Evolutionary conservation across 805 yeast species (phyloP), one percentile per base, ranked within the genome.

Genomic region (Wickerhamomyces pijperi): DNA sequence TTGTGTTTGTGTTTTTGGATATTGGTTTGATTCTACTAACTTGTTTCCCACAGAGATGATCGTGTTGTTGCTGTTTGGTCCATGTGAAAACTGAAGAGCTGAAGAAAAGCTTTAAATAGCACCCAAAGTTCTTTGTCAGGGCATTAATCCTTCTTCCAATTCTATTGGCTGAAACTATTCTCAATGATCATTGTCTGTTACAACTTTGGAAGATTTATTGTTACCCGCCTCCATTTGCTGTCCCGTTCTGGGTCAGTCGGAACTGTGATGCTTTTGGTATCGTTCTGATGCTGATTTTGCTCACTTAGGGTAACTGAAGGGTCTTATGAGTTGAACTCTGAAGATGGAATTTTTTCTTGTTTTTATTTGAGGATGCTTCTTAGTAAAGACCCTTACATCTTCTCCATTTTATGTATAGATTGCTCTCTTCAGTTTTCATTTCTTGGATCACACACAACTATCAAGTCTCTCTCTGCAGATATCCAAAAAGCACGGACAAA

Each of bases 51-150:
- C n/a, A n/a, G n/a, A n/a, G n/a, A n/a, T n/a, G n/a, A n/a, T n/a
- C n/a, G n/a, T 21, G 19, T 25, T 13, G 21, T 21, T 15, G 9
- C 23, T 36, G 21, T n/a, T n/a, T n/a, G n/a, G n/a, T n/a, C n/a
- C n/a, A n/a, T n/a, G n/a, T n/a, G n/a, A n/a, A n/a, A n/a, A n/a
- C 35, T 21, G 4, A 34, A 35, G 16, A n/a, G 9, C 9, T 15
- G 8, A 39, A 34, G 17, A 21, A 6, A 7, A 7, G 9, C 23
- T 21, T 21, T 6, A 21, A 21, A 25, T 25, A 7, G 14, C 13
- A 25, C 45, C 95, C 96, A 85, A 82, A 77, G 90, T 73, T 78
- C 67, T 75, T 76, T 70, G 92, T 82, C 92, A 82, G 87, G 92
- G 66, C 70, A 59, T 63, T 63, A 68, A 58, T 56, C 45, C 41